These are phyloP conservation scores for Pelargonium exstipulatum DNA, from an alignment of 441 rosid genomes.

Conservation along the genomic window DNA sequence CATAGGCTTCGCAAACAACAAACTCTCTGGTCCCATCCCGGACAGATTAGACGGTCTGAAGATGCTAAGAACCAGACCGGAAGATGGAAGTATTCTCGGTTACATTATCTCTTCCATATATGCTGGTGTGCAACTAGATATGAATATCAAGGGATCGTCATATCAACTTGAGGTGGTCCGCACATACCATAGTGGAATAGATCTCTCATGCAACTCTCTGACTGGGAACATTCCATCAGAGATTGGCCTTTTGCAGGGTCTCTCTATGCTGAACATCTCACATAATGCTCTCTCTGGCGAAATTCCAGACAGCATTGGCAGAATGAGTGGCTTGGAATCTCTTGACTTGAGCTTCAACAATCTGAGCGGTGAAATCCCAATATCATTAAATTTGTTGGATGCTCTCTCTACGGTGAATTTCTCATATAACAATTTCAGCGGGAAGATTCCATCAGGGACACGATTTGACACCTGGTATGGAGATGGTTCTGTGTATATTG, in stretches of 20 bases:
- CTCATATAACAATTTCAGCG: conserved; percentile 8
- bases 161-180: conserved; percentile 8
- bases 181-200: conserved; percentile 6
- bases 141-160: conserved; percentile 2
- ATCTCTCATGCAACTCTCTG: conserved; percentile 4
- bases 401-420: background rate
- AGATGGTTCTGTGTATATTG: conserved; percentile 9
- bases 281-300: conserved; percentile 9
- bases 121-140: conserved; percentile 12
- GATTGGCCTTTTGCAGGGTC: conserved; percentile 13
- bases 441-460: conserved; percentile 6
- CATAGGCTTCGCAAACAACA: conserved; percentile 9
- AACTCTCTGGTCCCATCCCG: conserved; percentile 15
- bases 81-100: conserved; percentile 1
- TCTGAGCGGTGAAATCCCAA: background rate
- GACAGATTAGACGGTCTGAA: background rate
- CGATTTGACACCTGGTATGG: conserved; percentile 9
- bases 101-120: background rate
- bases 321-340: conserved; percentile 11
- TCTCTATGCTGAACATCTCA: conserved; percentile 4
- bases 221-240: conserved; percentile 9
- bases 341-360: conserved; percentile 18
- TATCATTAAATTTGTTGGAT: conserved; percentile 8
- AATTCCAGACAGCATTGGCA: conserved; percentile 12
- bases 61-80: background rate